Base-by-base conservation (phyloP, 306 rosid genomes). In the Quercus cerris region DNA sequence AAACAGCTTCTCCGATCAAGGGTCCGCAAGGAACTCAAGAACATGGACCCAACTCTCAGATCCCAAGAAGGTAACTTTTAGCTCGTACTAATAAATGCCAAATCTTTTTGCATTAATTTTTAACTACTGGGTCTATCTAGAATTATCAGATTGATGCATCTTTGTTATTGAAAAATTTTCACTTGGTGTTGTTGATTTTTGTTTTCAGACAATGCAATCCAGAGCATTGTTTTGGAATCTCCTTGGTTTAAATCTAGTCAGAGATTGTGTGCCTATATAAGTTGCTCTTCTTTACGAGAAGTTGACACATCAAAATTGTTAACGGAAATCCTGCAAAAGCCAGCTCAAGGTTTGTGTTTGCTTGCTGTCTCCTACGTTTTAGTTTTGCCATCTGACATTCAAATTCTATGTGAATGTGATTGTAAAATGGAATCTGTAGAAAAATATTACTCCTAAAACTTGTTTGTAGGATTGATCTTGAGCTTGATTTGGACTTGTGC, bases 221-320 rank as follows among this genome's bases (percentile, higher is more conserved):
- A 95, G 84, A 85, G 78, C 54, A 68, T 90, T 30, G 79, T 95
- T 70, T 61, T 89, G 81, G 93, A 78, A 58, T 88, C 99, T 74
- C 90, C 98, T 0, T 95, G 98, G 98, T 95, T 95, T 80, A 87
- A 80, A 87, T 89, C 97, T 27, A 85, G 89, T 82, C 78, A 46
- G 77, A 79, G 94, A 71, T 71, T 95, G 31, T 91, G 99, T 76
- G 96, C 96, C 7, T 95, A 93, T 81, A 91, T 95, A 77, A 91
- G 98, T 76, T 93, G 98, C 86, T 86, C 78, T 77, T 88, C 98
- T 58, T 81, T 95, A 25, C 91, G 96, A 18, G 99, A 95, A 88
- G 99, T 95, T 38, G 98, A 93, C 63, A 91, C 97, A 3, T 88
- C 74, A 2, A 91, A 86, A 67, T 22, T 95, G 27, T 84, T 95